phyloP scores from a whole-genome alignment of 2,329 filamentous ascomycete genomes.

The Clonostachys rosea region DNA sequence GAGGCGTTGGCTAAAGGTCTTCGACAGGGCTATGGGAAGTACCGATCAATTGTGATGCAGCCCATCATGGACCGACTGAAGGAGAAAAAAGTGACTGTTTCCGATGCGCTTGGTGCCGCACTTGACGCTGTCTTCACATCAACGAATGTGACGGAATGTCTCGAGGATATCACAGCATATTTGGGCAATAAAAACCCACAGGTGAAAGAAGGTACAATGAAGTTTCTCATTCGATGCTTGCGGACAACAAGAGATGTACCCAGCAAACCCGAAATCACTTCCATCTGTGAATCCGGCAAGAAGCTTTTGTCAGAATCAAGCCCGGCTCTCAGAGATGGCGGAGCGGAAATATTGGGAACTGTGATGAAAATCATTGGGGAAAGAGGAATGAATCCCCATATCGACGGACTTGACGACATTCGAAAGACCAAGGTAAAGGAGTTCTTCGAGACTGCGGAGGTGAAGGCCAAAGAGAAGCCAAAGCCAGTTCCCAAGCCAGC shows the following conservation, averaged over 20 bases:
- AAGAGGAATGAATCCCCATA: constrained; percentile 85
- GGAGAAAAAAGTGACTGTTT: constrained; percentile 89
- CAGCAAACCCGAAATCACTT: constrained; percentile 74
- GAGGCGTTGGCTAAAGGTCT: constrained; percentile 85
- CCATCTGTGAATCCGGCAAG: constrained; percentile 82
- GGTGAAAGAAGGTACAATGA: constrained; percentile 92
- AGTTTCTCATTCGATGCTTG: constrained; percentile 86
- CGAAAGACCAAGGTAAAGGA: constrained; percentile 95
- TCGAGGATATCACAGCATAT: constrained; percentile 86
- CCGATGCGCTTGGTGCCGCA: constrained; percentile 82
- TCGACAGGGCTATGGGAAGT: constrained; percentile 71
- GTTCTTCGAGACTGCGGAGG: constrained; percentile 63
- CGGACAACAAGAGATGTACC: constrained; percentile 81
- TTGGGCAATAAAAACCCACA: constrained; percentile 95
- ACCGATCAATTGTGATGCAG: constrained; percentile 74
- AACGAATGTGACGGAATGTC: constrained; percentile 73
- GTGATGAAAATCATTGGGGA: constrained; percentile 99
- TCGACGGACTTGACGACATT: constrained; percentile 93
- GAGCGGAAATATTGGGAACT: constrained; percentile 87
- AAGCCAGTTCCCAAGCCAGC: constrained; percentile 60
- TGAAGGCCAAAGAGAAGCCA: constrained; percentile 61
- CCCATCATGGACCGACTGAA: constrained; percentile 95
- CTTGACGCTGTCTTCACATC: constrained; percentile 65
- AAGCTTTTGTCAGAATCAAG: constrained; percentile 88
- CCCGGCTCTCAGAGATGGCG: constrained; percentile 79